phyloP scores from a whole-genome alignment of 345 rosid species.

The Carallia brachiata region DNA sequence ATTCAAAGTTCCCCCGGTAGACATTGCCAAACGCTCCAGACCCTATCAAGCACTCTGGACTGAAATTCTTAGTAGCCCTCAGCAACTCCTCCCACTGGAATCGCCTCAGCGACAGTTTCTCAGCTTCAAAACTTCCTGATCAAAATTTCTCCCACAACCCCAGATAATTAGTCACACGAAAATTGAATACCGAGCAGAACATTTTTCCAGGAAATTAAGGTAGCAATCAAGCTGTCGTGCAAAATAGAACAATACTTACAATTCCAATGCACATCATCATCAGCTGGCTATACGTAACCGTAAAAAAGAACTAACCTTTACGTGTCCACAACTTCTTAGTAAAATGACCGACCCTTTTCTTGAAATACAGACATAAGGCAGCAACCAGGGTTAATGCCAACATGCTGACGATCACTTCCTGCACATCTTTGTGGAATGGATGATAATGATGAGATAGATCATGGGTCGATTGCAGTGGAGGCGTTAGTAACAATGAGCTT shows the following conservation, averaged over 20 bases:
- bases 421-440: conserved; percentile 17
- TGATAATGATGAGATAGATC: conserved; percentile 4
- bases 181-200: not conserved
- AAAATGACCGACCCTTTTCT: conserved; percentile 34
- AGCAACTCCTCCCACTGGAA: conserved; percentile 41
- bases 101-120: conserved; percentile 37
- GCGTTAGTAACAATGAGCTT: too few species aligned
- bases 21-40: conserved; percentile 57
- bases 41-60: conserved; percentile 52
- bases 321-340: conserved; percentile 6
- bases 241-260: not conserved
- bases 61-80: conserved; percentile 47
- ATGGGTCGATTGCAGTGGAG: not conserved
- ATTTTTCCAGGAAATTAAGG: not conserved
- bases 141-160: not conserved
- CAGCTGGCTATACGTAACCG: too few species aligned
- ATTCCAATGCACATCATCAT: not conserved
- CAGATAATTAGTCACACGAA: not conserved
- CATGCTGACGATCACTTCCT: conserved; percentile 27
- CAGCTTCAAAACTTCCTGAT: conserved; percentile 33
- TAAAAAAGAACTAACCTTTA: conserved; percentile 29
- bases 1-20: conserved; percentile 44
- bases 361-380: conserved; percentile 26
- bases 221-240: not conserved
- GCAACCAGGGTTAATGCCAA: conserved; percentile 14